Base-by-base conservation (phyloP, 176 grass and related monocot species). In the Triticum timopheevii region DNA sequence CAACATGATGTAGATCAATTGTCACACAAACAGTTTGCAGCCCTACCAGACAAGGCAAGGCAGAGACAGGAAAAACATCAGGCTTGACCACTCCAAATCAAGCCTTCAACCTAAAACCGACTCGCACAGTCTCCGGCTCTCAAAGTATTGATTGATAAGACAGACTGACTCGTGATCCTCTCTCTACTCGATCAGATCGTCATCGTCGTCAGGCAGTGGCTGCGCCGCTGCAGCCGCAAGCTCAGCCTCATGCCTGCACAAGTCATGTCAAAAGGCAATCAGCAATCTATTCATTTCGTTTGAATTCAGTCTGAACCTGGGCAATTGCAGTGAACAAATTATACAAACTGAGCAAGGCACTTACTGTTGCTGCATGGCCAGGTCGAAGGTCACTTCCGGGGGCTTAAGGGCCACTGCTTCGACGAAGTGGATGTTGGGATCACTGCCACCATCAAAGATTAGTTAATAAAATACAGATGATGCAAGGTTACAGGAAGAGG, bases 311-410 rank as follows among this genome's bases (percentile, higher is more conserved):
- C 2, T 30, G 23, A 73, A 73, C 2, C 16, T 5, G 8, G 20
- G 13, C 20, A 19, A 54, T 54, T 0, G 1, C 13, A 49, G 45
- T 49, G 13, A 49, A 49, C 44, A 40, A 9, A 40, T 0, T 33
- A 33, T 33, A 33, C 31, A 28, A 28, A 28, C 28, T 1, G 28
- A 28, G 28, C 28, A 16, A 2, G 40, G 4, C 66, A 97, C 95
- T 92, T 76, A 97, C 92, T 91, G 92, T 80, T 94, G 92, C 87
- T 97, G 95, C 85, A 92, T 90, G 33, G 92, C 92, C 86, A 97
- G 47, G 84, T 97, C 95, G 1, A 97, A 91, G 61, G 86, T 80
- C 34, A 97, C 81, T 83, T 97, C 95, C 34, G 95, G 95, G 28
- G 95, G 95, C 82, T 93, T 94, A 64, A 97, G 89, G 45, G 95